These are phyloP conservation scores for Calonectria montana DNA, from an alignment of 2,329 filamentous ascomycete species.

Conservation along the genomic window DNA sequence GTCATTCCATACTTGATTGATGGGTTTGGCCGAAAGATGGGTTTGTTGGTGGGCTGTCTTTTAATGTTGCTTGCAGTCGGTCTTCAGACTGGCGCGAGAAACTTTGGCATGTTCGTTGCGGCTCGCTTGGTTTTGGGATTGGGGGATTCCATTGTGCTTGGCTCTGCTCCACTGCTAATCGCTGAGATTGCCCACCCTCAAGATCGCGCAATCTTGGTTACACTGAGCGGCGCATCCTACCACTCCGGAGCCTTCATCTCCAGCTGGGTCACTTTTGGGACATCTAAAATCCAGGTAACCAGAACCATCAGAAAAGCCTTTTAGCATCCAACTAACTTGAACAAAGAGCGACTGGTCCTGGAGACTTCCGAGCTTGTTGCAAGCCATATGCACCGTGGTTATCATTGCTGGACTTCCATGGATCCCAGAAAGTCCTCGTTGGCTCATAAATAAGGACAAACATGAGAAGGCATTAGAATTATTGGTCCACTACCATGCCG, in stretches of 20 bases:
- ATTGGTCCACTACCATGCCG: conserved; percentile 69
- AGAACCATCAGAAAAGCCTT: not conserved
- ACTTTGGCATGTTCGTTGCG: conserved; percentile 11
- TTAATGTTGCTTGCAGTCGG: conserved; percentile 12
- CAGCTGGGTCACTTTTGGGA: conserved; percentile 10
- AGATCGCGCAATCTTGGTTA: conserved; percentile 16
- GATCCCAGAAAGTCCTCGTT: conserved; percentile 52
- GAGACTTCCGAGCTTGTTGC: conserved; percentile 30
- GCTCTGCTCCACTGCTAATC: conserved; percentile 8
- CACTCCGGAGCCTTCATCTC: conserved; percentile 15
- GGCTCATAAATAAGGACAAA: conserved; percentile 49
- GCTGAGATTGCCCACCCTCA: conserved; percentile 11
- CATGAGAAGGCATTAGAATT: conserved; percentile 60
- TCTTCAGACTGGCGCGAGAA: conserved; percentile 6
- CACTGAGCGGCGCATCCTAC: conserved; percentile 6
- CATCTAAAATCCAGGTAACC: not conserved
- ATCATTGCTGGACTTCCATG: conserved; percentile 45
- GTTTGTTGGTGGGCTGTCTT: conserved; percentile 6
- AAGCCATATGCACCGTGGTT: conserved; percentile 28
- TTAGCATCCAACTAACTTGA: not conserved
- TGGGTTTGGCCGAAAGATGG: conserved; percentile 10
- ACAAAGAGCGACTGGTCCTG: conserved; percentile 28
- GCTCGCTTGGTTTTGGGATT: conserved; percentile 8
- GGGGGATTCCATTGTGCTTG: conserved; percentile 10
- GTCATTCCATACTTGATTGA: conserved; percentile 16